Evolutionary conservation across 352 stramenopile genomes (phyloP), one percentile per base, ranked within the genome.

Genomic region (Phytophthora podocarpi): DNA sequence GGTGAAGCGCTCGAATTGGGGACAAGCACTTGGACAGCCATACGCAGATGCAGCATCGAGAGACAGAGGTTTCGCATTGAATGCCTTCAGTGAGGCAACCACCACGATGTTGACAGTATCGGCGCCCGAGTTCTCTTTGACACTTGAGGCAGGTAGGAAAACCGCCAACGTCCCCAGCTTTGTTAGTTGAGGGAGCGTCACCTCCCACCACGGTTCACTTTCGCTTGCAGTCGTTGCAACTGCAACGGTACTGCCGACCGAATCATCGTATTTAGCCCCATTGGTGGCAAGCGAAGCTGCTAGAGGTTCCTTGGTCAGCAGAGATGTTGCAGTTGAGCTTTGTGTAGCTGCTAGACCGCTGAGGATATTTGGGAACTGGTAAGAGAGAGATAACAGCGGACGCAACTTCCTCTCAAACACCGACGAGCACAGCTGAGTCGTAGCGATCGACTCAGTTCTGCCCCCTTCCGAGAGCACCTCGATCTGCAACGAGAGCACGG

Each of bases 391-490:
- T 0, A 93, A 47, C 5, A 64, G 53, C 5, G 84, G 84, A 7
- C 74, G 67, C 1, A 93, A 47, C 6, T 70, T 71, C 11, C 78
- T 62, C 24, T 86, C 82, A 54, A 91, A 91, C 10, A 75, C 27
- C 0, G 82, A 91, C 5, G 82, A 89, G 27, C 82, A 91, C 4
- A 91, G 41, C 7, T 91, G 82, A 0, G 80, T 89, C 13, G 51
- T 67, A 11, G 66, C 61, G 13, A 57, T 67, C 0, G 52, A 72
- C 1, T 69, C 61, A 0, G 64, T 64, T 21, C 45, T 64, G 26
- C 58, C 66, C 15, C 46, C 42, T 30, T 66, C 78, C 0, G 41
- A 57, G 0, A 93, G 31, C 6, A 91, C 73, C 41, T 88, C 64
- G 24, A 93, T 74, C 3, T 70, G 55, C 1, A 93, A 41, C 3